Base-by-base conservation (phyloP, 306 rosid species). In the Senna siamea region DNA sequence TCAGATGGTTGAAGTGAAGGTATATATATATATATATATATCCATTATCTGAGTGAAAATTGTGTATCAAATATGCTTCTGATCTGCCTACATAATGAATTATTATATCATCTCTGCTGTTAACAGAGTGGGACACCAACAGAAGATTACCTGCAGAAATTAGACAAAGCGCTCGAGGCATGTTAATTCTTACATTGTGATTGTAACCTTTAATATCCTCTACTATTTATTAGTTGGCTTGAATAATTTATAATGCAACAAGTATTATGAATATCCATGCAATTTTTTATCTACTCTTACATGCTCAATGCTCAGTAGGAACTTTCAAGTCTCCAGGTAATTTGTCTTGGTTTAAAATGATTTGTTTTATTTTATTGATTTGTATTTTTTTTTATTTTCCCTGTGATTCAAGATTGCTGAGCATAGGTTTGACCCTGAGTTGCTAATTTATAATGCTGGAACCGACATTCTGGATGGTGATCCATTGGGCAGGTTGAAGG, bases 401-500 rank as follows among this genome's bases (percentile, higher is more conserved):
- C 34, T 17, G 47, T 35, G 12, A 53, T 34, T 59, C 80, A 76
- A 94, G 98, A 87, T 89, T 79, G 96, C 93, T 41, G 87, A 75
- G 55, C 72, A 13, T 20, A 84, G 77, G 35, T 87, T 85, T 84
- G 76, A 86, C 69, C 98, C 97, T 47, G 96, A 91, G 80, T 83
- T 94, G 82, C 48, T 94, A 69, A 74, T 91, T 79, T 91, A 88
- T 83, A 93, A 91, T 53, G 97, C 97, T 70, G 98, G 98, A 85
- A 94, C 97, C 38, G 98, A 94, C 91, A 85, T 94, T 74, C 80
- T 94, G 35, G 96, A 94, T 20, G 97, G 97, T 76, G 98, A 93
- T 79, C 94, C 97, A 66, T 77, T 93, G 66, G 98, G 98, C 79
- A 74, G 80, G 81, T 81, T 93, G 85, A 81, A 89, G 97, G 97